Evolutionary conservation across 306 rosid species (phyloP).

Genomic region (Cajanus cajan): DNA sequence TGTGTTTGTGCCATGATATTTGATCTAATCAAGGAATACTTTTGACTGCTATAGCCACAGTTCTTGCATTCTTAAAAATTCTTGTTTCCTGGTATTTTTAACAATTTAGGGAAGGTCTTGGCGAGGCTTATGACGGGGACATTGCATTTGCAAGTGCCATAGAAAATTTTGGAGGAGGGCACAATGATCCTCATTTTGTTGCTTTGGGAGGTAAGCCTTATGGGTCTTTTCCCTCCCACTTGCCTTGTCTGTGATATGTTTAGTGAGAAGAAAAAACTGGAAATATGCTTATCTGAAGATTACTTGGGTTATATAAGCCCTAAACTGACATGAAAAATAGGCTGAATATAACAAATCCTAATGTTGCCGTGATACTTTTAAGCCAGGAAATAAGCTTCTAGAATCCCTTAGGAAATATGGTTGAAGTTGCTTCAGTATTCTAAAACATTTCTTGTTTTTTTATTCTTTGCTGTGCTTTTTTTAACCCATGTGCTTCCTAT

Average conservation of each 20-base stretch:
- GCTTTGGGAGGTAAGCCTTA: slow-evolving; percentile 83
- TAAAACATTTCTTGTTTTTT: slow-evolving; percentile 9
- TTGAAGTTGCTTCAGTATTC: slow-evolving; percentile 21
- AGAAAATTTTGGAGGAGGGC: slow-evolving; percentile 93
- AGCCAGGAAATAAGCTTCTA: slow-evolving; percentile 1
- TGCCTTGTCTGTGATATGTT: slow-evolving; percentile 11
- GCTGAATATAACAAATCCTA: slow-evolving; percentile 8
- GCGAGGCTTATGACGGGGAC: slow-evolving; percentile 86
- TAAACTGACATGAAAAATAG: slow-evolving; percentile 15
- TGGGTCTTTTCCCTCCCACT: neutral
- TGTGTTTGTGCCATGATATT: slow-evolving; percentile 18
- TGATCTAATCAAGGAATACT: slow-evolving; percentile 8
- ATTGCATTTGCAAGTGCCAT: slow-evolving; percentile 84
- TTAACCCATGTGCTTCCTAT: slow-evolving; percentile 4
- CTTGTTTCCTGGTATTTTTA: slow-evolving; percentile 8
- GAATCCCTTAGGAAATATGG: slow-evolving; percentile 14
- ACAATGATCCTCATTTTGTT: slow-evolving; percentile 82
- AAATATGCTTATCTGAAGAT: slow-evolving; percentile 18
- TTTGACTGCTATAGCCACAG: neutral
- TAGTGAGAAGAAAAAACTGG: slow-evolving; percentile 23
- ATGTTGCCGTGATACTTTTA: slow-evolving; percentile 1
- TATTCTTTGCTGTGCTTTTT: slow-evolving; percentile 15
- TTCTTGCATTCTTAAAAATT: slow-evolving; percentile 14
- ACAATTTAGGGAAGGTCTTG: slow-evolving; percentile 81
- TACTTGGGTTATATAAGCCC: slow-evolving; percentile 15